Percentiles rank a stretch among this genome's conserved stretches.
phyloP scores from a whole-genome alignment of 2,329 filamentous ascomycete genomes.

The Claviceps fusiformis region DNA sequence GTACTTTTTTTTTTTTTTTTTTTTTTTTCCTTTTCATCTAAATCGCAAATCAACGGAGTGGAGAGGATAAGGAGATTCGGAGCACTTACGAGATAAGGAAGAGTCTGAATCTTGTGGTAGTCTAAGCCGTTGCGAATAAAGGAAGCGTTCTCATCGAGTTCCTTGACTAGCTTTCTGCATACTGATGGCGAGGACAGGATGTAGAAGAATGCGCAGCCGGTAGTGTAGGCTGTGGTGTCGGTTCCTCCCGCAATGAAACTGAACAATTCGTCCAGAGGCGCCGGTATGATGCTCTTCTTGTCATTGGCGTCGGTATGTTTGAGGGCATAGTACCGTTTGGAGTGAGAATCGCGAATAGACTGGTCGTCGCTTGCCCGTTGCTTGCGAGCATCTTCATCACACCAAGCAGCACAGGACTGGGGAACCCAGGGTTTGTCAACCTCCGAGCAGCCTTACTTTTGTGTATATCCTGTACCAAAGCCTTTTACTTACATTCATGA shows the following conservation, averaged over 20 bases:
- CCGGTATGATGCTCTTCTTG: background rate
- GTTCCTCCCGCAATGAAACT: constrained; percentile 1
- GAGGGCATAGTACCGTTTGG: background rate
- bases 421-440: too few species aligned
- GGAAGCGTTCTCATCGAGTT: background rate
- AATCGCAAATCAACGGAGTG: background rate
- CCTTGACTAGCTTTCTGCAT: background rate
- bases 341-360: background rate
- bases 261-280: background rate
- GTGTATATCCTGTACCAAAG: too few species aligned
- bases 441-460: too few species aligned
- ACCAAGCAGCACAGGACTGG: background rate
- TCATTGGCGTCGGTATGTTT: background rate
- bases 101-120: background rate
- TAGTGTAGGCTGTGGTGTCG: constrained; percentile 1
- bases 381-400: background rate
- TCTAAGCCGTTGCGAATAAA: background rate
- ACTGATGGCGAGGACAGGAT: background rate
- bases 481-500: too few species aligned
- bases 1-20: too few species aligned
- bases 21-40: background rate
- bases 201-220: constrained; percentile 1
- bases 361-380: background rate
- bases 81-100: background rate
- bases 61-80: background rate